phyloP scores from a whole-genome alignment of 495 filamentous ascomycete species.

The Sporormia fimetaria region DNA sequence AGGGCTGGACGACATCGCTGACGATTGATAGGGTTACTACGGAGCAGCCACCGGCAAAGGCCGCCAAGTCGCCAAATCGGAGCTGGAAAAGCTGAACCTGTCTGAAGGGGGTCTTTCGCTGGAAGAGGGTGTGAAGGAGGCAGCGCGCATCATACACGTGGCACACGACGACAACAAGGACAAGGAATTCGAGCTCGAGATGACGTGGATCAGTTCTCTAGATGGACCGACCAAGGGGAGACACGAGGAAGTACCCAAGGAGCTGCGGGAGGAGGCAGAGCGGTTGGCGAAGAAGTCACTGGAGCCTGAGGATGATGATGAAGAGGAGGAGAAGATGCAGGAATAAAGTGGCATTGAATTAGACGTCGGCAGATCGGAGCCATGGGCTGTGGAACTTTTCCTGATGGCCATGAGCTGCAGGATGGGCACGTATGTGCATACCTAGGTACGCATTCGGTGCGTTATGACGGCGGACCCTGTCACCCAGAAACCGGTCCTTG shows the following conservation, averaged over 20 bases:
- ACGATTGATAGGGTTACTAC: slow-evolving; percentile 64
- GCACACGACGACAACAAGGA: slow-evolving; percentile 96
- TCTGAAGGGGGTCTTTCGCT: slow-evolving; percentile 62
- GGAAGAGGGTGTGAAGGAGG: slow-evolving; percentile 84
- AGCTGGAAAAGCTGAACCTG: slow-evolving; percentile 96
- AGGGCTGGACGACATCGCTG: background rate
- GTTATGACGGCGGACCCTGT: too few relatives aligned
- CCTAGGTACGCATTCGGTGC: too few relatives aligned
- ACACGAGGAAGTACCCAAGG: slow-evolving; percentile 85
- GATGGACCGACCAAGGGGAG: slow-evolving; percentile 80
- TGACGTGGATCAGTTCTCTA: slow-evolving; percentile 85
- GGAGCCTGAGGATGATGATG: slow-evolving; percentile 36
- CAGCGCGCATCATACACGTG: slow-evolving; percentile 88
- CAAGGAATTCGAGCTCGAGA: slow-evolving; percentile 98
- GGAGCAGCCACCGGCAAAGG: slow-evolving; percentile 95
- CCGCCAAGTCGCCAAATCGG: slow-evolving; percentile 87
- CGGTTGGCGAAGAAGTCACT: slow-evolving; percentile 37
- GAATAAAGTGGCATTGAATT: slow-evolving; percentile 26
- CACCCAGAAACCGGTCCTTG: too few relatives aligned
- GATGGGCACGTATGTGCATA: too few relatives aligned
- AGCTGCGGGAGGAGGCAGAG: slow-evolving; percentile 82
- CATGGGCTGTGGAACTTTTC: too few relatives aligned
- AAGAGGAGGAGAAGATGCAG: slow-evolving; percentile 34
- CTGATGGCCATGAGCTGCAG: too few relatives aligned
- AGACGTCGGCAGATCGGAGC: slow-evolving; percentile 13